A percentile compares a stretch with the other conserved stretches of the same genome.
These are phyloP conservation scores for Sugiyamaella pinicola DNA, from an alignment of 1,139 yeast genomes.

Conservation along the genomic window DNA sequence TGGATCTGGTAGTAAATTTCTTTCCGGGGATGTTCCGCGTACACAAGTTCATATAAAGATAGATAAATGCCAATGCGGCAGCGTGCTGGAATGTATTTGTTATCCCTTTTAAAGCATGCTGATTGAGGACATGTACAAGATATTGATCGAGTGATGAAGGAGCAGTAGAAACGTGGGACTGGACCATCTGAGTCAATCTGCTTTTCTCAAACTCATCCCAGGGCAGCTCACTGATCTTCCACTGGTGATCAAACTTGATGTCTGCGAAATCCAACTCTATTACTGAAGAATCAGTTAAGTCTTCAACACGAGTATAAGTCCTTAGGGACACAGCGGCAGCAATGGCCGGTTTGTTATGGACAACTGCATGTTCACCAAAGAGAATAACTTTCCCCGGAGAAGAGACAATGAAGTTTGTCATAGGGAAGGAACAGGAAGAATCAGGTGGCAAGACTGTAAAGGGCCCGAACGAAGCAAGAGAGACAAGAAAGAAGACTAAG, in stretches of 20 bases:
- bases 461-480: not conserved
- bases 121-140: conserved; percentile 50
- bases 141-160: conserved; percentile 53
- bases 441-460: not conserved
- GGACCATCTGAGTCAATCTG: not conserved
- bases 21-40: conserved; percentile 51
- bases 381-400: conserved; percentile 97
- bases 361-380: conserved; percentile 98
- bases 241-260: conserved; percentile 61
- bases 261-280: conserved; percentile 81
- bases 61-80: conserved; percentile 86
- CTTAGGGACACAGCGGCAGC: conserved; percentile 86
- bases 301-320: conserved; percentile 68
- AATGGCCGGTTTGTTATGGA: conserved; percentile 86
- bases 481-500: not conserved
- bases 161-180: conserved; percentile 24
- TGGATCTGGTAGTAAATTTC: conserved; percentile 70
- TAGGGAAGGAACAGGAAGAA: not conserved
- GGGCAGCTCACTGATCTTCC: conserved; percentile 65
- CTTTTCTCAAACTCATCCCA: conserved; percentile 31
- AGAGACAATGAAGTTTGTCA: conserved; percentile 60
- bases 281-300: conserved; percentile 37
- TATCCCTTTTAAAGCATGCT: conserved; percentile 42
- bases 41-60: conserved; percentile 67
- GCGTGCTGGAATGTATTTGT: conserved; percentile 64